A percentile compares a stretch with the other conserved stretches of the same genome.
phyloP scores from a whole-genome alignment of 225 moss, liverwort and hornwort species.

The Rhytidiadelphus loreus region DNA sequence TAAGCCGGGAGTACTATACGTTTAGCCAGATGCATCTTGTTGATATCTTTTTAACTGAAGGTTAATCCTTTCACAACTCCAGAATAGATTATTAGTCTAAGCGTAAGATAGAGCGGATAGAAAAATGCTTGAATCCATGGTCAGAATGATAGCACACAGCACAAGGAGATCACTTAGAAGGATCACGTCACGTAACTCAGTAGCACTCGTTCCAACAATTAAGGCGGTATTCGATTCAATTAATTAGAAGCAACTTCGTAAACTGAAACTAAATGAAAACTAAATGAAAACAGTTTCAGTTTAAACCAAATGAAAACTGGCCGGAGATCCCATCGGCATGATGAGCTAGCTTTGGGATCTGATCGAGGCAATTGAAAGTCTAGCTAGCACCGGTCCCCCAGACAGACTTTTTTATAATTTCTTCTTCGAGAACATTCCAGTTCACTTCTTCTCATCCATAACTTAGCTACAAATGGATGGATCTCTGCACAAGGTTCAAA shows the following conservation, averaged over 20 bases:
- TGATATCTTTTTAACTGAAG: neutral
- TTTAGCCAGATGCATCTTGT: neutral
- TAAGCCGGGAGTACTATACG: neutral
- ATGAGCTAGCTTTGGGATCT: neutral
- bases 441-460: neutral
- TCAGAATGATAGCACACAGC: neutral
- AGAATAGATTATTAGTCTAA: neutral
- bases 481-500: neutral
- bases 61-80: neutral
- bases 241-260: neutral
- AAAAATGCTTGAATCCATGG: neutral
- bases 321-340: neutral
- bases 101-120: neutral
- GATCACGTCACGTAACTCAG: neutral
- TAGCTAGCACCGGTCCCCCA: neutral
- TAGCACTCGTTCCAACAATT: neutral
- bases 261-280: neutral
- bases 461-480: neutral
- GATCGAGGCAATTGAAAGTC: no score
- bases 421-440: neutral
- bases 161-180: neutral
- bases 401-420: neutral
- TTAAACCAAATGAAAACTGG: neutral
- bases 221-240: no score
- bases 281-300: no score